These are phyloP conservation scores for Davidsoniella virescens DNA, from an alignment of 2,329 filamentous ascomycete species.

Conservation along the genomic window DNA sequence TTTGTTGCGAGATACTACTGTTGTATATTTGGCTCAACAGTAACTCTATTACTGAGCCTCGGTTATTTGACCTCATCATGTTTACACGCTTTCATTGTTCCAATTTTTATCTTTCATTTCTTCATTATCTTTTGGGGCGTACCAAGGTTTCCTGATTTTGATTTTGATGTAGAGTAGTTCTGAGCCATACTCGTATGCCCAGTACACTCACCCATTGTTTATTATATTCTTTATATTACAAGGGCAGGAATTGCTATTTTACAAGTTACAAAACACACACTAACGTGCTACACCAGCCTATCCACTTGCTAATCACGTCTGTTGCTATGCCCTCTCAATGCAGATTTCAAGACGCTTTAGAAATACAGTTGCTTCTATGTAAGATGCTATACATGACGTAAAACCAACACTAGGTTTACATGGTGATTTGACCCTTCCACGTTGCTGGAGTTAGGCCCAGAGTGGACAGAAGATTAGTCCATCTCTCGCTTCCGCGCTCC, in stretches of 20 bases:
- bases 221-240: constrained; percentile 12
- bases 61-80: background rate
- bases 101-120: background rate
- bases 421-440: constrained; percentile 76
- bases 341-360: constrained; percentile 7
- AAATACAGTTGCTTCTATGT: constrained; percentile 11
- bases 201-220: constrained; percentile 3
- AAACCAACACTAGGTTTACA: constrained; percentile 28
- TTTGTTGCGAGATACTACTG: background rate
- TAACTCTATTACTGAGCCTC: background rate
- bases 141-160: background rate
- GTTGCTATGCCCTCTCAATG: background rate
- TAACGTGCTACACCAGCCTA: background rate
- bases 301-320: background rate
- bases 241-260: constrained; percentile 10
- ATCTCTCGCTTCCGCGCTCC: constrained; percentile 80
- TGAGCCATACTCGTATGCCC: background rate
- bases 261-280: constrained; percentile 1
- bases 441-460: constrained; percentile 76
- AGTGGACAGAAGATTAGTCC: constrained; percentile 69
- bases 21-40: background rate
- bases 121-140: constrained; percentile 1
- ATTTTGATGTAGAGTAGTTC: constrained; percentile 4
- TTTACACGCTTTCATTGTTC: constrained; percentile 3
- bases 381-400: background rate